A percentile compares a stretch with the other conserved stretches of the same genome.
Evolutionary conservation across 2,329 filamentous ascomycete genomes (phyloP).

Genomic region (Zopfia rhizophila): DNA sequence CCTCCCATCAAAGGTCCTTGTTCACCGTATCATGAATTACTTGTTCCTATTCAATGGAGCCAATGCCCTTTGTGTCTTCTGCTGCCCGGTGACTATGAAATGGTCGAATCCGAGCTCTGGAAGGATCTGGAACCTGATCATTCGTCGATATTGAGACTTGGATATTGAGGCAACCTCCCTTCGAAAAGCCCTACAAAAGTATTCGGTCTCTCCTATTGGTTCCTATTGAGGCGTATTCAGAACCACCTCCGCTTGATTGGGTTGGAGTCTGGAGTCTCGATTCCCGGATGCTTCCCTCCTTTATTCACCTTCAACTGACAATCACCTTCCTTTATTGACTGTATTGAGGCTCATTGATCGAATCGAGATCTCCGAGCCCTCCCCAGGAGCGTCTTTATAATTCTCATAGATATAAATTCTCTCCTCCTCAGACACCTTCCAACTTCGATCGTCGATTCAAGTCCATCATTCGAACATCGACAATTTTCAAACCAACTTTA

Average conservation of each 20-base stretch:
- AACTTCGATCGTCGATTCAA: too few relatives aligned
- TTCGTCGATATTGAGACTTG: constrained; percentile 4
- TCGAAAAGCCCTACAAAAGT: too few relatives aligned
- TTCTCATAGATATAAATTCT: constrained; percentile 23
- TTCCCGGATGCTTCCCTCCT: not conserved
- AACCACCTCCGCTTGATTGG: not conserved
- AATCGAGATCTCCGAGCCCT: not conserved
- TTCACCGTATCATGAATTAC: not conserved
- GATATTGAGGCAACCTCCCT: too few relatives aligned
- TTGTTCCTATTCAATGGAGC: constrained; percentile 6
- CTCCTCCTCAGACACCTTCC: constrained; percentile 5
- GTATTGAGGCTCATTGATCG: constrained; percentile 23
- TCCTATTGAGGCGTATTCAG: constrained; percentile 37
- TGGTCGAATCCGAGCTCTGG: not conserved
- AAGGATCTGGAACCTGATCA: not conserved
- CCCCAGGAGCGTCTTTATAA: constrained; percentile 2
- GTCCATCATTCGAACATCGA: not conserved
- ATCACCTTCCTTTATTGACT: constrained; percentile 7
- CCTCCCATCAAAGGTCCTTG: constrained; percentile 9
- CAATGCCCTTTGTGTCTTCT: constrained; percentile 6
- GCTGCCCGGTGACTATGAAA: constrained; percentile 4
- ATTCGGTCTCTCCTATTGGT: constrained; percentile 37
- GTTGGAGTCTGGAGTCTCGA: not conserved
- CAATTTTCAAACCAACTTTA: constrained; percentile 23
- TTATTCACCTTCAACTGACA: not conserved